Evolutionary conservation across 768 basidiomycete species (phyloP).

Genomic region (Podaxis sp.): DNA sequence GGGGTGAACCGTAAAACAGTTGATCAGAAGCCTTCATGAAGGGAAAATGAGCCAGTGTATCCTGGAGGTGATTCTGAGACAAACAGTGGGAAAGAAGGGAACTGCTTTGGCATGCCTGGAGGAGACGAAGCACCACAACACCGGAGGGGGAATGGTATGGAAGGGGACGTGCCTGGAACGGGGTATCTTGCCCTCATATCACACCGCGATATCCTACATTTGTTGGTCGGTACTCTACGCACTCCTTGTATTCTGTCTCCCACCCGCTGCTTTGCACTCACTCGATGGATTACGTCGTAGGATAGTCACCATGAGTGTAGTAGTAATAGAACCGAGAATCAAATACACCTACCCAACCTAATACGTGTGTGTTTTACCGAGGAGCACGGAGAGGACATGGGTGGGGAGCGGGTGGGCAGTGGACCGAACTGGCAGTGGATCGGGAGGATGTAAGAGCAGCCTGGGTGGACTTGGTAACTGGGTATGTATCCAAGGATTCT

Average conservation of each 20-base stretch:
- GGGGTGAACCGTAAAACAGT: slow-evolving; percentile 39
- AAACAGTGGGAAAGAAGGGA: slow-evolving; percentile 52
- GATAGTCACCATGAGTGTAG: no score
- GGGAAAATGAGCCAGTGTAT: slow-evolving; percentile 32
- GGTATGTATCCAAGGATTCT: background rate
- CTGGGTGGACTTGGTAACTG: slow-evolving; percentile 35
- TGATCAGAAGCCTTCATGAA: slow-evolving; percentile 18
- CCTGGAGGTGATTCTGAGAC: slow-evolving; percentile 54
- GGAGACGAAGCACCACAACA: slow-evolving; percentile 34
- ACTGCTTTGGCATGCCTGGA: slow-evolving; percentile 39
- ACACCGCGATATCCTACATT: no score
- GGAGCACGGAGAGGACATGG: no score
- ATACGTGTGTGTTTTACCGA: no score
- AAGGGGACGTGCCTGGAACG: slow-evolving; percentile 26
- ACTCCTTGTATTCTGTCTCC: no score
- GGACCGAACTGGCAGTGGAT: slow-evolving; percentile 93
- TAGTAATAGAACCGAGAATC: no score
- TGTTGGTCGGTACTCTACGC: no score
- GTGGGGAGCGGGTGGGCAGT: slow-evolving; percentile 58
- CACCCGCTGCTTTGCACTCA: no score
- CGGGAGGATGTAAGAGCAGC: slow-evolving; percentile 87
- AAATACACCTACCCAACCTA: no score
- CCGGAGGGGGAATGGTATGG: slow-evolving; percentile 36
- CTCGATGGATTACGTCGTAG: no score
- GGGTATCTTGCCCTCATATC: slow-evolving; percentile 19